Evolutionary conservation across 2,329 filamentous ascomycete genomes (phyloP).

Genomic region (Talaromyces pinophilus): DNA sequence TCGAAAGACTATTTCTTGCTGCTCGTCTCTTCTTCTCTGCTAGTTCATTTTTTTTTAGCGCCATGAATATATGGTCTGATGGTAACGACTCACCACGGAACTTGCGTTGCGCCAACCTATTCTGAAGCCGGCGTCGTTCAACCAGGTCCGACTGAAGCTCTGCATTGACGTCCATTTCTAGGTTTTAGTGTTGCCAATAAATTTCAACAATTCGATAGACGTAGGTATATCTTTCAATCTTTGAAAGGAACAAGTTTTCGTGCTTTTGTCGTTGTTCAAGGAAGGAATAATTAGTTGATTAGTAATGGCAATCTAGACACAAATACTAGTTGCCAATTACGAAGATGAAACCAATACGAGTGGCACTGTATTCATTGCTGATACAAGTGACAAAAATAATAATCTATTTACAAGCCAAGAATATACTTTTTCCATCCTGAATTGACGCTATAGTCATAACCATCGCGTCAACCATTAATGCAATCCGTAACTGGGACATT

Average conservation of each 20-base stretch:
- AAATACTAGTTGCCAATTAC: not conserved
- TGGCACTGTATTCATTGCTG: slow-evolving; percentile 24
- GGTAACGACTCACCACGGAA: slow-evolving; percentile 6
- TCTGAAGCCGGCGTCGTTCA: slow-evolving; percentile 15
- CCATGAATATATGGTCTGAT: not conserved
- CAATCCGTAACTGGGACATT: slow-evolving; percentile 10
- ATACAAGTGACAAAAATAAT: slow-evolving; percentile 13
- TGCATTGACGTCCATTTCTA: not conserved
- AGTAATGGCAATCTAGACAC: not conserved
- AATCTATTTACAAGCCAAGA: slow-evolving; percentile 23
- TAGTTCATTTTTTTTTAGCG: not conserved
- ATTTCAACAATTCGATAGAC: not conserved
- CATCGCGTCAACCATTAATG: slow-evolving; percentile 1
- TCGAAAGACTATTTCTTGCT: not conserved
- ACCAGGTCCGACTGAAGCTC: slow-evolving; percentile 1
- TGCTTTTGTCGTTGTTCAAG: not conserved
- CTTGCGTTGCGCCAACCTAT: slow-evolving; percentile 16
- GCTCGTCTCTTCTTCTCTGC: slow-evolving; percentile 41
- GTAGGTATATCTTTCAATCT: too few relatives aligned
- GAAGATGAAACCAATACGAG: not conserved
- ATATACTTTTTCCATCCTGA: slow-evolving; percentile 17
- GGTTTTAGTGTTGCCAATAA: not conserved
- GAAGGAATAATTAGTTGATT: not conserved
- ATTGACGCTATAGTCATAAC: slow-evolving; percentile 7
- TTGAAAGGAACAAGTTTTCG: not conserved